Percentiles rank a stretch among this genome's conserved stretches.
Evolutionary conservation across 495 filamentous ascomycete species (phyloP).

Genomic region (Lophium mytilinum): DNA sequence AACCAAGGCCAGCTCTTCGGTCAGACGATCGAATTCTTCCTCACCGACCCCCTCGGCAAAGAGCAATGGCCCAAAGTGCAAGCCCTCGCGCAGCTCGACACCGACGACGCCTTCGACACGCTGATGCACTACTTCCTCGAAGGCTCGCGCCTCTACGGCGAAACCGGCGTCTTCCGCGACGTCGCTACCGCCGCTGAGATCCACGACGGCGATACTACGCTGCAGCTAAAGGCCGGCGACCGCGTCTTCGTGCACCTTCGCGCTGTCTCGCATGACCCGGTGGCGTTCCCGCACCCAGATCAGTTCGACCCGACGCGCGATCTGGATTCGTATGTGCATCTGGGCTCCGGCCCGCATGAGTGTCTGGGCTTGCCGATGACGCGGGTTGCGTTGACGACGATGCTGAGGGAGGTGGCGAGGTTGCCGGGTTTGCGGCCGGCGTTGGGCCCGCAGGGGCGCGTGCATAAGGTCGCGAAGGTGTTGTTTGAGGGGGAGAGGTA

Average conservation of each 20-base stretch:
- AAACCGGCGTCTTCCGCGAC: constrained; percentile 27
- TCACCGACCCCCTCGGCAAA: constrained; percentile 36
- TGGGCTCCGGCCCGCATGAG: constrained; percentile 29
- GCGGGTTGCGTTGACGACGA: constrained; percentile 29
- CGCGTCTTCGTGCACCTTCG: constrained; percentile 43
- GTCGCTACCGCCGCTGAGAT: constrained; percentile 30
- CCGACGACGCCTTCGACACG: constrained; percentile 29
- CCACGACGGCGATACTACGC: constrained; percentile 36
- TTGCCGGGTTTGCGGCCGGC: constrained; percentile 26
- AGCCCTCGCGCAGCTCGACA: constrained; percentile 37
- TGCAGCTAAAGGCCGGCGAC: constrained; percentile 42
- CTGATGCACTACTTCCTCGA: constrained; percentile 37
- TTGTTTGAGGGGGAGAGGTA: constrained; percentile 7
- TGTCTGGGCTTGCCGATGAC: constrained; percentile 32
- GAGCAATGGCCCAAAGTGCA: constrained; percentile 44
- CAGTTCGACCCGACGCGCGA: constrained; percentile 23
- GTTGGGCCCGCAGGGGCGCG: constrained; percentile 27
- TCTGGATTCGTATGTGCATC: constrained; percentile 30
- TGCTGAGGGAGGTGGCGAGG: constrained; percentile 29
- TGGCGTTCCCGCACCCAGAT: constrained; percentile 29
- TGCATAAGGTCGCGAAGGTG: constrained; percentile 28
- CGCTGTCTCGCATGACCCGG: constrained; percentile 27
- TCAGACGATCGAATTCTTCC: constrained; percentile 37
- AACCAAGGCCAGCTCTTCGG: constrained; percentile 34
- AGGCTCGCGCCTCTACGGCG: constrained; percentile 28